A percentile compares a stretch with the other conserved stretches of the same genome.
Evolutionary conservation across 176 grass and related monocot genomes (phyloP).

Genomic region (Microstegium vimineum): DNA sequence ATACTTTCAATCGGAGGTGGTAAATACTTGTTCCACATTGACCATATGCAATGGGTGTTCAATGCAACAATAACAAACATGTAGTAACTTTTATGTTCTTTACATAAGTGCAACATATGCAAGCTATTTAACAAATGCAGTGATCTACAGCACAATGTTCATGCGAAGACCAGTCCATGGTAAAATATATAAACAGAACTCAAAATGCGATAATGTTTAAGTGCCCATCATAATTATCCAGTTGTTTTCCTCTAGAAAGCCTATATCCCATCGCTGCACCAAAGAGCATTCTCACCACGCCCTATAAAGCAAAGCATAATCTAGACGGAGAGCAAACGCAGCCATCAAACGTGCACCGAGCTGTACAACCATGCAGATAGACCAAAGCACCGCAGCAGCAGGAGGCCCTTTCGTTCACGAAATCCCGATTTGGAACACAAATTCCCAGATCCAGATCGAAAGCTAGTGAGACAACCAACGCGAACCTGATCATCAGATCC

Average conservation of each 20-base stretch:
- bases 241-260: background rate
- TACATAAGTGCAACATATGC: background rate
- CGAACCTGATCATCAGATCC: background rate
- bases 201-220: background rate
- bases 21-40: background rate
- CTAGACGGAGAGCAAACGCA: background rate
- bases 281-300: background rate
- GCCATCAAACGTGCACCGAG: background rate
- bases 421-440: background rate
- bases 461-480: conserved; percentile 3
- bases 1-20: background rate
- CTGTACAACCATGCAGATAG: background rate
- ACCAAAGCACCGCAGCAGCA: background rate
- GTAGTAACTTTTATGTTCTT: background rate
- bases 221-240: background rate
- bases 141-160: background rate
- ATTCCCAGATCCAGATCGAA: conserved; percentile 28
- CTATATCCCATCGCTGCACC: background rate
- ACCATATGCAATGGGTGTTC: background rate
- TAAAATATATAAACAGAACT: background rate
- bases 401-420: background rate
- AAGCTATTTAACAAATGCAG: background rate
- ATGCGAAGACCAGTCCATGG: background rate
- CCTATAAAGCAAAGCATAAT: background rate
- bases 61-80: background rate